phyloP scores from a whole-genome alignment of 768 basidiomycete genomes.

The Ramaria rubella region DNA sequence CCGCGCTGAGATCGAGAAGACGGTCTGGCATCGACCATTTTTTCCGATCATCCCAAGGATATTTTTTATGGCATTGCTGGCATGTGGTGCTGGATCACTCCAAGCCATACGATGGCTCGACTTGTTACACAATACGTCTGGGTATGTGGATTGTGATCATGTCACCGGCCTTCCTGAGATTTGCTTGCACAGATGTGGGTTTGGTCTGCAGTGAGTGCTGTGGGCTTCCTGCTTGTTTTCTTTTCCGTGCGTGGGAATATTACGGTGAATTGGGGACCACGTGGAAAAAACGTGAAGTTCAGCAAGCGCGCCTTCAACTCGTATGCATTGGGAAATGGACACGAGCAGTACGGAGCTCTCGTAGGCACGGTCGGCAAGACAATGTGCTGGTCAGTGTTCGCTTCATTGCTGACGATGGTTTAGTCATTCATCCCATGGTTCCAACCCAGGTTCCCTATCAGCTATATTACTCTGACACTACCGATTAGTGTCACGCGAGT shows the following conservation, averaged over 20 bases:
- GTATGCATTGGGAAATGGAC: constrained; percentile 26
- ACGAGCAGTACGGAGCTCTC: constrained; percentile 53
- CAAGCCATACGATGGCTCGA: background rate
- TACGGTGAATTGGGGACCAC: constrained; percentile 30
- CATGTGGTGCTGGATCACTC: constrained; percentile 31
- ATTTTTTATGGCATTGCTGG: constrained; percentile 47
- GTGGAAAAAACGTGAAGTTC: constrained; percentile 40
- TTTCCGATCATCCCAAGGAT: constrained; percentile 25
- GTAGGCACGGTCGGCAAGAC: constrained; percentile 54
- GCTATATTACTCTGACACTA: constrained; percentile 48
- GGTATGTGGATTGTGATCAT: background rate
- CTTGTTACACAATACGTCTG: constrained; percentile 5
- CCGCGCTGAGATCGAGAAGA: constrained; percentile 4
- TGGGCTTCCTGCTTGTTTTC: constrained; percentile 57
- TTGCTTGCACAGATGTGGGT: constrained; percentile 44
- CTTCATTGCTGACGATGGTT: background rate
- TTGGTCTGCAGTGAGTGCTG: constrained; percentile 45
- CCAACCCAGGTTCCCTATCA: constrained; percentile 31
- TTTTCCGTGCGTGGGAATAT: constrained; percentile 55
- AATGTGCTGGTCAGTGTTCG: constrained; percentile 64
- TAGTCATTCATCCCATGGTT: background rate
- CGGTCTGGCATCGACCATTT: constrained; percentile 25
- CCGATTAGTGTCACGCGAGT: constrained; percentile 52
- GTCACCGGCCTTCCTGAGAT: background rate
- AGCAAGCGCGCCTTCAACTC: constrained; percentile 42